These are phyloP conservation scores for Scytalidium sp. DNA, from an alignment of 2,329 filamentous ascomycete genomes.

Conservation along the genomic window DNA sequence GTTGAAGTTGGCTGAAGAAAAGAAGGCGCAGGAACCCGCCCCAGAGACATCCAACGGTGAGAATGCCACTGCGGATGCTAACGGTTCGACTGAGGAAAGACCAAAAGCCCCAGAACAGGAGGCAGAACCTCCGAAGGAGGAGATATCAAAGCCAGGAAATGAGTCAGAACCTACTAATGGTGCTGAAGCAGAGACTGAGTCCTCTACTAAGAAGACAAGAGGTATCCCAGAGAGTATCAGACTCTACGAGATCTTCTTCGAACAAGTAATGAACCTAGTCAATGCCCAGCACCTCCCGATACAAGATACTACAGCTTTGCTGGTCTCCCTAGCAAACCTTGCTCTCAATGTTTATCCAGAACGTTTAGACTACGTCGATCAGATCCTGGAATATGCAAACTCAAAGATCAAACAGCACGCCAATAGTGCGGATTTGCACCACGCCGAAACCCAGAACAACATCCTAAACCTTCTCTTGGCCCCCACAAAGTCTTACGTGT, in stretches of 20 bases:
- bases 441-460: constrained; percentile 80
- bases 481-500: constrained; percentile 84
- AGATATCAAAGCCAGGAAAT: constrained; percentile 30
- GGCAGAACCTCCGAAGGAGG: constrained; percentile 38
- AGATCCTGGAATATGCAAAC: constrained; percentile 85
- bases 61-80: constrained; percentile 28
- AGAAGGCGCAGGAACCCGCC: constrained; percentile 16
- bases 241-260: constrained; percentile 96
- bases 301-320: constrained; percentile 87
- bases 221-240: constrained; percentile 75
- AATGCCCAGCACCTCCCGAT: constrained; percentile 88
- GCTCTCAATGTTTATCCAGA: constrained; percentile 95
- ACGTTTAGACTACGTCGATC: constrained; percentile 89
- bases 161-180: constrained; percentile 14
- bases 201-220: constrained; percentile 25
- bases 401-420: constrained; percentile 84
- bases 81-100: constrained; percentile 33
- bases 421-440: constrained; percentile 94
- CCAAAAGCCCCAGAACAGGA: constrained; percentile 34
- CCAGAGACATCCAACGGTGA: constrained; percentile 28
- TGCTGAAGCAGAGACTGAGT: constrained; percentile 38
- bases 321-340: constrained; percentile 91
- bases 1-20: constrained; percentile 65
- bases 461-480: constrained; percentile 87
- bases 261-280: constrained; percentile 90